Evolutionary conservation across 306 rosid genomes (phyloP).

Genomic region (Cercis canadensis): DNA sequence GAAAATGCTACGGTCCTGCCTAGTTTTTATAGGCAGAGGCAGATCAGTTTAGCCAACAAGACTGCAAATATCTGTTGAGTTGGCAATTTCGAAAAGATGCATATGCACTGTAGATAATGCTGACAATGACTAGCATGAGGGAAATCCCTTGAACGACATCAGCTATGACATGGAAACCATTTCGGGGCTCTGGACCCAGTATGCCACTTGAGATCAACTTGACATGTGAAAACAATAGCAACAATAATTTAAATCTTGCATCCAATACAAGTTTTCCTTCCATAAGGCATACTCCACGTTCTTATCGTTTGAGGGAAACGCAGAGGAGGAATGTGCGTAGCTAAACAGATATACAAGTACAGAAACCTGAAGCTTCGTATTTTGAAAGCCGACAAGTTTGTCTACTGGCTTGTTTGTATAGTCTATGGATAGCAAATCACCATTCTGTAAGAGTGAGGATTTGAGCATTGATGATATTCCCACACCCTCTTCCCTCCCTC

Average conservation of each 20-base stretch:
- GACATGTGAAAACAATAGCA: neutral
- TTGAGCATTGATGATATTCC: no score
- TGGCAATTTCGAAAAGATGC: neutral
- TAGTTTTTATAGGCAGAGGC: neutral
- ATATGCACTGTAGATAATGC: neutral
- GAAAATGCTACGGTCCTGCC: neutral
- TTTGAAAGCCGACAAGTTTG: no score
- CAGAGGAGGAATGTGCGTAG: no score
- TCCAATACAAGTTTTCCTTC: neutral
- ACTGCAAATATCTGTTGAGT: neutral
- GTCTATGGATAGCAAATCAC: no score
- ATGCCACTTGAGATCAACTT: conserved; percentile 29
- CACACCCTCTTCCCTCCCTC: no score
- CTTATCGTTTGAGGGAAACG: no score
- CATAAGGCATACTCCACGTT: no score
- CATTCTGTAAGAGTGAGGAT: no score
- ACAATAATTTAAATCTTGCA: neutral
- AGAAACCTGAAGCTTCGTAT: no score
- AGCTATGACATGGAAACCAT: conserved; percentile 66
- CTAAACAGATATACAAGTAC: no score
- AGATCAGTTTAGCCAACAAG: neutral
- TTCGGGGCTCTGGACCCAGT: conserved; percentile 31
- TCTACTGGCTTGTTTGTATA: no score
- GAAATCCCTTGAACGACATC: conserved; percentile 34
- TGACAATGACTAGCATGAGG: conserved; percentile 48